These are phyloP conservation scores for Emergomyces orientalis DNA, from an alignment of 2,329 filamentous ascomycete species.

Conservation along the genomic window DNA sequence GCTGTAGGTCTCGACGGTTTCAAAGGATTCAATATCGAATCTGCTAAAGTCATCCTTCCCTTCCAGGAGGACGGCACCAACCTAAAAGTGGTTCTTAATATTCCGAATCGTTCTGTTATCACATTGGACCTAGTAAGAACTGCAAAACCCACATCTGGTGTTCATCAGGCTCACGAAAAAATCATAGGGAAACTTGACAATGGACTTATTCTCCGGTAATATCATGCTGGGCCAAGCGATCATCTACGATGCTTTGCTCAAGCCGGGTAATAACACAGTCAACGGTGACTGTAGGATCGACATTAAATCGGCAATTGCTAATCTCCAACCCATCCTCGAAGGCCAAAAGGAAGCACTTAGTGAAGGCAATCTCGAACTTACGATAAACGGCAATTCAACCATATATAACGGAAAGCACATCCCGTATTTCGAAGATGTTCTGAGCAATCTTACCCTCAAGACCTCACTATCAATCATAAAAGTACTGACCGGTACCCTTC, in stretches of 20 bases:
- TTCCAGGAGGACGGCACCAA: conserved; percentile 34
- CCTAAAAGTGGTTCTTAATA: conserved; percentile 34
- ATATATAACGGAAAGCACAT: conserved; percentile 38
- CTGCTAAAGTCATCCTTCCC: conserved; percentile 32
- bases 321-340: conserved; percentile 34
- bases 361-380: conserved; percentile 36
- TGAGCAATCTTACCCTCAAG: conserved; percentile 33
- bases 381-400: conserved; percentile 36
- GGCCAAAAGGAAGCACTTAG: conserved; percentile 31
- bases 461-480: conserved; percentile 33
- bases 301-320: conserved; percentile 35
- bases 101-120: conserved; percentile 41
- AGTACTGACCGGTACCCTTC: conserved; percentile 26
- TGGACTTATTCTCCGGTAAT: conserved; percentile 37
- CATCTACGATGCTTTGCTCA: conserved; percentile 34
- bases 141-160: neutral
- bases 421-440: conserved; percentile 37
- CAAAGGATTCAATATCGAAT: conserved; percentile 32
- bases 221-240: conserved; percentile 33
- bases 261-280: conserved; percentile 37
- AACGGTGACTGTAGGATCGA: conserved; percentile 36
- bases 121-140: conserved; percentile 27
- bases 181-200: conserved; percentile 36
- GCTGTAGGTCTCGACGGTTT: conserved; percentile 30
- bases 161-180: neutral